Evolutionary conservation across 768 basidiomycete species (phyloP).

Genomic region (Daedaleopsis sinensis): DNA sequence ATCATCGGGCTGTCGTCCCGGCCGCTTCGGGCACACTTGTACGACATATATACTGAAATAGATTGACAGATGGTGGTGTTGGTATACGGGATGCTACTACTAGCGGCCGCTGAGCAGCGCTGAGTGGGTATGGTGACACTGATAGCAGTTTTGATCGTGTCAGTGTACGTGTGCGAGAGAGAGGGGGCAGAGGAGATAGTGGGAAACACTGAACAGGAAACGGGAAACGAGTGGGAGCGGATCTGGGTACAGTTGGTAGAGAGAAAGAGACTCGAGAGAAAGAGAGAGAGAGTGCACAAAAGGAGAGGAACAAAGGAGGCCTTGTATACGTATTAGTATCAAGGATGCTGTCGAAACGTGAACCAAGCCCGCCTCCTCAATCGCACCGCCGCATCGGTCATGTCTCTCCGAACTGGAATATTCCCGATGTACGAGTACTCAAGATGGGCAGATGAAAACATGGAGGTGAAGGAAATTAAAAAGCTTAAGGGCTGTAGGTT

Average conservation of each 20-base stretch:
- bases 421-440: no score
- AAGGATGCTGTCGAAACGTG: background rate
- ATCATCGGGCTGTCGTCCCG: background rate
- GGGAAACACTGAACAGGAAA: no score
- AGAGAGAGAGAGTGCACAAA: no score
- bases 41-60: background rate
- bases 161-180: background rate
- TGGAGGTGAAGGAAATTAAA: background rate
- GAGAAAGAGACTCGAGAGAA: background rate
- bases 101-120: no score
- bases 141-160: background rate
- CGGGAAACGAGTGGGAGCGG: background rate
- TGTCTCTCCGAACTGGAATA: no score
- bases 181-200: background rate
- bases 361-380: no score
- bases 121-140: background rate
- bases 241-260: no score
- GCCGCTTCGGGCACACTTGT: background rate
- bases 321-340: background rate
- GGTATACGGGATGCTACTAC: no score
- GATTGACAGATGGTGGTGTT: background rate
- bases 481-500: background rate
- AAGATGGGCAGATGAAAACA: background rate
- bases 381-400: no score
- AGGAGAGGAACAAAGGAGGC: no score